Base-by-base conservation (phyloP, 352 stramenopile genomes). In the Aphanomyces invadans region DNA sequence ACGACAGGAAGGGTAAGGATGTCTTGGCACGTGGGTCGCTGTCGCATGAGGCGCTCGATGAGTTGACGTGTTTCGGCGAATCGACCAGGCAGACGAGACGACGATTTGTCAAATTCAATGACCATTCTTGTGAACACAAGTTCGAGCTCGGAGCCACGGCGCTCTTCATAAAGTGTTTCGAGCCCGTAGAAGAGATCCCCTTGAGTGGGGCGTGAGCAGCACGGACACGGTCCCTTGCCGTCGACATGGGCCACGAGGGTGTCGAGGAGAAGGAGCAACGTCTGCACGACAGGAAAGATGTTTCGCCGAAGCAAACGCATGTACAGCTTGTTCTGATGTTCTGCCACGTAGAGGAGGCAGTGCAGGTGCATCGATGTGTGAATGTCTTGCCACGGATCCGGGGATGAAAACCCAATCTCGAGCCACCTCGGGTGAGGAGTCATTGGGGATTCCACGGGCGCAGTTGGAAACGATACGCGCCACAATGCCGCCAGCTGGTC, bases 321-420 rank as follows among this genome's bases (percentile, higher is more conserved):
- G 54, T 62, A 62, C 32, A 62, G 32, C 31, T 45, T 48, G 54
- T 62, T 31, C 12, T 62, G 54, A 28, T 62, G 54, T 17, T 62
- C 54, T 15, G 54, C 54, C 26, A 62, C 25, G 32, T 62, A 62
- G 12, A 62, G 36, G 29, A 62, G 33, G 21, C 54, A 62, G 33
- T 62, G 54, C 54, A 62, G 36, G 29, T 62, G 54, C 54, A 62
- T 42, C 29, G 54, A 48, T 21, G 54, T 62, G 54, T 62, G 54
- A 32, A 62, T 62, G 25, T 62, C 54, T 7, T n/a, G 32, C 54
- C 54, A 62, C 15, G 54, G 54, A 17, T 62, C 54, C 4, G 54
- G 17, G 17, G 31, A 29, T 32, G 54, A 62, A 32, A 62, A 62
- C 31, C 54, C 54, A 12, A 62, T 23, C 32, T 62, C 54, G 32